Evolutionary conservation across 805 yeast species (phyloP).

Genomic region (Zygosaccharomyces lentus): DNA sequence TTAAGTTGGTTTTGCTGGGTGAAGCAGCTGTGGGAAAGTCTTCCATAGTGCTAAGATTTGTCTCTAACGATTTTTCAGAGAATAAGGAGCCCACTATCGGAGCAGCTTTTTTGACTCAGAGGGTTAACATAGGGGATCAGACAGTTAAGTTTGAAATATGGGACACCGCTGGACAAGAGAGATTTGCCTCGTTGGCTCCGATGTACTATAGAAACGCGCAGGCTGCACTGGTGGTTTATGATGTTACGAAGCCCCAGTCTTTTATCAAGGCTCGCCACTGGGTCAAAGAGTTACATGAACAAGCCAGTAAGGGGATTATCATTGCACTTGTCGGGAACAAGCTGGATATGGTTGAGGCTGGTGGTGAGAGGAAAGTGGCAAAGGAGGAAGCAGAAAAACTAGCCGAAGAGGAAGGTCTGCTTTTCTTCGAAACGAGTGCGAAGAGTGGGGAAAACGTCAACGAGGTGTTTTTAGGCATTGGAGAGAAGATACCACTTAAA

Average conservation of each 20-base stretch:
- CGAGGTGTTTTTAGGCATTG: constrained; percentile 87
- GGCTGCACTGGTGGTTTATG: constrained; percentile 94
- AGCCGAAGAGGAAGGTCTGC: constrained; percentile 85
- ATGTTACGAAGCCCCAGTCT: constrained; percentile 89
- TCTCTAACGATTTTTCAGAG: constrained; percentile 92
- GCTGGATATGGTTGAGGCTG: constrained; percentile 63
- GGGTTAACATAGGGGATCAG: constrained; percentile 79
- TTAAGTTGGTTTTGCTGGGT: constrained; percentile 86
- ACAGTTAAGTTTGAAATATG: constrained; percentile 90
- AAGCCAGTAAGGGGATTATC: constrained; percentile 85
- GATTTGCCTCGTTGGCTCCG: constrained; percentile 94
- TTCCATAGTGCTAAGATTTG: constrained; percentile 86
- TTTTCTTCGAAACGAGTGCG: constrained; percentile 93
- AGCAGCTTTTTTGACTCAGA: constrained; percentile 93
- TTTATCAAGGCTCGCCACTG: constrained; percentile 96
- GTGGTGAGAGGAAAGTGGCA: constrained; percentile 63
- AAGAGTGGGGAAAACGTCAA: constrained; percentile 85
- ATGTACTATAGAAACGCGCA: constrained; percentile 97
- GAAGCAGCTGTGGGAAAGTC: constrained; percentile 99
- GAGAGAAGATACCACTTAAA: constrained; percentile 68
- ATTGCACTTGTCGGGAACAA: constrained; percentile 95
- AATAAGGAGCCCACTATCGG: constrained; percentile 98
- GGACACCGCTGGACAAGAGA: constrained; percentile 98
- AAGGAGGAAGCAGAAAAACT: constrained; percentile 79
- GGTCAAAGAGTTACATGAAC: constrained; percentile 94